These are phyloP conservation scores for Periglandula ipomoeae DNA, from an alignment of 2,329 filamentous ascomycete genomes.

Conservation along the genomic window DNA sequence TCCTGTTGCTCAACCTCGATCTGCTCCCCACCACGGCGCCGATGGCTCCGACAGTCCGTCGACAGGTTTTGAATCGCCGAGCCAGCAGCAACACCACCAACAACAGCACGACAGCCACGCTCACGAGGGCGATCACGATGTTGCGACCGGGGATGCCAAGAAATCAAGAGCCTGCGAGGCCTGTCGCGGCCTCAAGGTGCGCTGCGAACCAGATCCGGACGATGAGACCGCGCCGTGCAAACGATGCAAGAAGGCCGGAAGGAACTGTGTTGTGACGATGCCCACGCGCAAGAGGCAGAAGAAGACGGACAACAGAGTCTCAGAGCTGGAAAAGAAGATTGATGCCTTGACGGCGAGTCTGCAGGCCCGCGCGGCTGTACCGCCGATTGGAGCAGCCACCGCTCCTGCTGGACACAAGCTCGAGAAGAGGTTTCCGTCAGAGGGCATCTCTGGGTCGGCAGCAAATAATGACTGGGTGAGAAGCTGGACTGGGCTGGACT, in stretches of 20 bases:
- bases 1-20: not conserved
- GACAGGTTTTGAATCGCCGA: not conserved
- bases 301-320: slow-evolving; percentile 82
- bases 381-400: not conserved
- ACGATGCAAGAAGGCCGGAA: slow-evolving; percentile 72
- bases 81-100: slow-evolving; percentile 10
- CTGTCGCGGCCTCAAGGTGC: slow-evolving; percentile 69
- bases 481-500: not conserved
- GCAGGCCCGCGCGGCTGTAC: slow-evolving; percentile 39
- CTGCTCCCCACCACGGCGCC: slow-evolving; percentile 10
- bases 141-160: slow-evolving; percentile 42
- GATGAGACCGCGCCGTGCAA: slow-evolving; percentile 57
- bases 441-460: not conserved
- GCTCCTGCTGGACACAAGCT: not conserved
- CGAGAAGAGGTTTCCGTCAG: not conserved
- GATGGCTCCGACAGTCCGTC: slow-evolving; percentile 11
- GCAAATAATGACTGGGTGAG: not conserved
- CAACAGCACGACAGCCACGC: slow-evolving; percentile 8
- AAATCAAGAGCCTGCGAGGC: slow-evolving; percentile 66
- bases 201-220: slow-evolving; percentile 66
- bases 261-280: slow-evolving; percentile 67
- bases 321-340: slow-evolving; percentile 87
- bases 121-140: slow-evolving; percentile 6
- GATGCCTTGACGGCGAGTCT: slow-evolving; percentile 77
- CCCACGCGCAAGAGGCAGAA: slow-evolving; percentile 74